phyloP scores from a whole-genome alignment of 169 alveolate genomes.

The Eimeria praecox region DNA sequence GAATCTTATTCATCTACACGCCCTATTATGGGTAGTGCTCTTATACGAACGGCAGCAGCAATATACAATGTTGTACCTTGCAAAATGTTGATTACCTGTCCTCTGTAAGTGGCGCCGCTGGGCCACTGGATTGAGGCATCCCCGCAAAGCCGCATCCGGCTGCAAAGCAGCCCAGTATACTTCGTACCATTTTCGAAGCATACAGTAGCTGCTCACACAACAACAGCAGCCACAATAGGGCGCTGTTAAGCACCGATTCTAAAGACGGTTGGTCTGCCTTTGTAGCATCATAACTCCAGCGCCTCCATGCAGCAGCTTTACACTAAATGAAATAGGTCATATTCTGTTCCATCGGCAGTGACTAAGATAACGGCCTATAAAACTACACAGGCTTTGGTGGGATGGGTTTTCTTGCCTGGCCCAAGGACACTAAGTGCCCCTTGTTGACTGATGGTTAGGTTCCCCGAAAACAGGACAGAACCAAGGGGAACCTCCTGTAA shows the following conservation, averaged over 20 bases:
- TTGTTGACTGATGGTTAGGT: background rate
- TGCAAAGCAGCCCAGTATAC: constrained; percentile 26
- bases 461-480: constrained; percentile 14
- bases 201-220: constrained; percentile 47
- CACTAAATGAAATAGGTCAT: background rate
- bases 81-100: constrained; percentile 32
- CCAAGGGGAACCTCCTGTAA: constrained; percentile 15
- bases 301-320: background rate
- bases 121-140: constrained; percentile 55
- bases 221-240: background rate
- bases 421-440: constrained; percentile 17
- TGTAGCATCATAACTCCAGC: background rate
- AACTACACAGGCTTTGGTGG: background rate
- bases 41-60: background rate
- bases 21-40: background rate
- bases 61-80: background rate
- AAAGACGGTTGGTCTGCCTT: background rate
- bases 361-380: background rate
- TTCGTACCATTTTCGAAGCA: constrained; percentile 30
- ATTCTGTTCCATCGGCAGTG: background rate
- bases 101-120: constrained; percentile 47
- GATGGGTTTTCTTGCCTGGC: constrained; percentile 47
- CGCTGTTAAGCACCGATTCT: background rate
- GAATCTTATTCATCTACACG: background rate
- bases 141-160: constrained; percentile 53